Evolutionary conservation across 2,329 filamentous ascomycete genomes (phyloP).

Genomic region (Xylariaceae sp.): DNA sequence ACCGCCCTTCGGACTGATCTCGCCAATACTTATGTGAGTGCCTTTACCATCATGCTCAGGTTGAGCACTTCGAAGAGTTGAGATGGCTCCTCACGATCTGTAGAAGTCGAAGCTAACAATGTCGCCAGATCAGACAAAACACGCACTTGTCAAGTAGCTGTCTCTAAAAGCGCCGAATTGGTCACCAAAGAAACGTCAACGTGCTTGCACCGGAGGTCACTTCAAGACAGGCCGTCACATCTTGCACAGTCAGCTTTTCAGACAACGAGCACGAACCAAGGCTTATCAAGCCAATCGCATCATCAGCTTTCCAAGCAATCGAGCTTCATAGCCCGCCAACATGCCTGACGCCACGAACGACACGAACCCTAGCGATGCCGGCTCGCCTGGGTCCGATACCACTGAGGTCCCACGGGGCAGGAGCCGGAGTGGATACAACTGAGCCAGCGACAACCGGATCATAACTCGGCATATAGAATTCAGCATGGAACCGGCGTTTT

Average conservation of each 20-base stretch:
- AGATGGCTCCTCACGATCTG: background rate
- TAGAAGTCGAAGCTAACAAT: slow-evolving; percentile 3
- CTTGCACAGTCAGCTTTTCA: background rate
- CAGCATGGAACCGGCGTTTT: slow-evolving; percentile 14
- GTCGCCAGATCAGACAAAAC: slow-evolving; percentile 1
- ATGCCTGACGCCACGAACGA: slow-evolving; percentile 31
- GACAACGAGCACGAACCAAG: background rate
- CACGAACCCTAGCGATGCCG: slow-evolving; percentile 24
- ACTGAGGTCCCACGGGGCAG: slow-evolving; percentile 24
- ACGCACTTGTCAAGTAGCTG: background rate
- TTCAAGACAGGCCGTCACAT: background rate
- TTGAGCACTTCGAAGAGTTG: background rate
- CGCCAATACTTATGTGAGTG: slow-evolving; percentile 3
- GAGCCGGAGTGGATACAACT: slow-evolving; percentile 32
- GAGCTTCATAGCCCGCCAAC: slow-evolving; percentile 6
- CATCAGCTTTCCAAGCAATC: background rate
- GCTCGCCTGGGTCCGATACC: slow-evolving; percentile 16
- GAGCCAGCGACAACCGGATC: background rate
- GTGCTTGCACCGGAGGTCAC: background rate
- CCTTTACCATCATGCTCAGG: background rate
- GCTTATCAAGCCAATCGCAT: background rate
- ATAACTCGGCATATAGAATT: background rate
- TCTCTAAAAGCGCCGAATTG: background rate
- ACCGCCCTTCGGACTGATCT: background rate
- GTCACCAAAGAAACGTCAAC: no score